Percentiles rank a stretch among this genome's conserved stretches.
Evolutionary conservation across 2,329 filamentous ascomycete species (phyloP).

Genomic region (Colletotrichum higginsianum): DNA sequence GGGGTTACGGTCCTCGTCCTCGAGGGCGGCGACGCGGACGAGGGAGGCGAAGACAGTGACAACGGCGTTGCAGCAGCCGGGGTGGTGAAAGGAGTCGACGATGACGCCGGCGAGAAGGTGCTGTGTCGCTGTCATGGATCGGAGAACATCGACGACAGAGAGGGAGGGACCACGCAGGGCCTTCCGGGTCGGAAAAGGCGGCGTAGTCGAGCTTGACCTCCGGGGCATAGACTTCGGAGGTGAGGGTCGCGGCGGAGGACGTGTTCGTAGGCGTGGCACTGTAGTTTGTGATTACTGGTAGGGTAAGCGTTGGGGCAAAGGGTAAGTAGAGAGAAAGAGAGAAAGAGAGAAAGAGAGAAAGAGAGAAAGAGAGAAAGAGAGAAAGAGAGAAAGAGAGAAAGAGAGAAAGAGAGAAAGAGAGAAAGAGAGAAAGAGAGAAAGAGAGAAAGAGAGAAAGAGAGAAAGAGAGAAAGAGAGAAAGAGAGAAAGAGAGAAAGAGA

Average conservation of each 20-base stretch:
- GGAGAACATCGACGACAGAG: neutral
- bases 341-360: neutral
- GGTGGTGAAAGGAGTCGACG: constrained; percentile 48
- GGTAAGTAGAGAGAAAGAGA: neutral
- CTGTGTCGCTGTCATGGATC: constrained; percentile 11
- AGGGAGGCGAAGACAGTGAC: constrained; percentile 47
- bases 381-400: no score
- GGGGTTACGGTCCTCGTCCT: constrained; percentile 48
- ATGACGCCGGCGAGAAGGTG: constrained; percentile 43
- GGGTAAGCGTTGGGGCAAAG: no score
- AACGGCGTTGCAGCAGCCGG: constrained; percentile 44
- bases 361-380: constrained; percentile 27
- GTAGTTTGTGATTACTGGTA: neutral
- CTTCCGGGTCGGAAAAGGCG: constrained; percentile 48
- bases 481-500: neutral
- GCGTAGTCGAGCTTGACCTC: constrained; percentile 50
- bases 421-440: neutral
- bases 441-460: no score
- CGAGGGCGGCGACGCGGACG: constrained; percentile 46
- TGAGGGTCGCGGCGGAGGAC: constrained; percentile 42
- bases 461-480: constrained; percentile 29
- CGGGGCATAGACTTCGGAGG: constrained; percentile 48
- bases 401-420: neutral
- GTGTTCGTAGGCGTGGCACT: constrained; percentile 51
- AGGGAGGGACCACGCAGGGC: constrained; percentile 27